phyloP scores from a whole-genome alignment of 495 filamentous ascomycete species.

The Sabuloglossum arenarium region DNA sequence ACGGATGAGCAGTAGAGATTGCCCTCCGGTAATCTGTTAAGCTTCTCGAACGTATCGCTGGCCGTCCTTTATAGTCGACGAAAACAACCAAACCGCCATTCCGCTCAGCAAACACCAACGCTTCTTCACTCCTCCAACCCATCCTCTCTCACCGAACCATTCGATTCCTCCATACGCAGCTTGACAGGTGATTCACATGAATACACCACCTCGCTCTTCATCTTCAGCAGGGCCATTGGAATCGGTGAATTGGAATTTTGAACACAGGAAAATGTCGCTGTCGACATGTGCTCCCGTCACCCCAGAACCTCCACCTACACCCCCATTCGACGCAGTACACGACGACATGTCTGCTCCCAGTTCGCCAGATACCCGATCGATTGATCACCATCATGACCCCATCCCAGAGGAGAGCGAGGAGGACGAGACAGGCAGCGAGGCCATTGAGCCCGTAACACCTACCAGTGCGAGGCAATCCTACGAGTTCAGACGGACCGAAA shows the following conservation, averaged over 20 bases:
- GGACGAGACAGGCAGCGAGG: conserved; percentile 3
- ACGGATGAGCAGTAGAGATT: not conserved
- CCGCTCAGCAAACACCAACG: too few relatives aligned
- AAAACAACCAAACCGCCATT: too few relatives aligned
- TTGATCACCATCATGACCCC: not conserved
- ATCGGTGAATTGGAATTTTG: not conserved
- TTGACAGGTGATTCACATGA: not conserved
- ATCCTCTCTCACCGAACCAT: not conserved
- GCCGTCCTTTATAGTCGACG: too few relatives aligned
- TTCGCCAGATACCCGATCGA: not conserved
- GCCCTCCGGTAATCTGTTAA: too few relatives aligned
- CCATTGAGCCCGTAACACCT: conserved; percentile 4
- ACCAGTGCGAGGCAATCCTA: conserved; percentile 1
- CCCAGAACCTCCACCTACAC: not conserved
- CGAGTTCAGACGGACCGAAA: not conserved
- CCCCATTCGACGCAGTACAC: not conserved
- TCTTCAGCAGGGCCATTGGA: not conserved
- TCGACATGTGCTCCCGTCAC: not conserved
- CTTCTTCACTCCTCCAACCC: not conserved
- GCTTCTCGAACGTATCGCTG: too few relatives aligned
- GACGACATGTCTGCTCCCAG: not conserved
- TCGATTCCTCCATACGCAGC: not conserved
- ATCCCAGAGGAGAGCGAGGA: conserved; percentile 4
- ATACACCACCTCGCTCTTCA: not conserved
- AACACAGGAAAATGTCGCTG: not conserved